Evolutionary conservation across 164 flowering plant species (phyloP), one percentile per base, ranked within the genome.

Genomic region (Aristolochia californica): DNA sequence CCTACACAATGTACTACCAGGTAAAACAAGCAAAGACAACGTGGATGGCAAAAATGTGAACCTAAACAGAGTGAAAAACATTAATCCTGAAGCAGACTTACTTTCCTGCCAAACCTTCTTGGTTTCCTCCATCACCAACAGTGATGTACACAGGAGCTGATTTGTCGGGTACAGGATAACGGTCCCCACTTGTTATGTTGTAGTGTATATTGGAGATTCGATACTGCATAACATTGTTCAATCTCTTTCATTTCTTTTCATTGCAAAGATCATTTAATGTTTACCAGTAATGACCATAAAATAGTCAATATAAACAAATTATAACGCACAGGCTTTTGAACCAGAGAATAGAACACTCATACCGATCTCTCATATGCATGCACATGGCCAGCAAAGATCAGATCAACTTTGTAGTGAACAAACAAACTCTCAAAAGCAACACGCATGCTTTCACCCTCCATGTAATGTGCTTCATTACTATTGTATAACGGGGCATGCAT

Each of bases 291-390:
- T 5, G 7, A 34, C 40, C 7, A 34, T 1, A 34, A 34, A 8
- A 8, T 34, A 34, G 10, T 34, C 7, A 34, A 34, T 34, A 2
- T 34, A 12, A 34, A 34, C 40, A 34, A 34, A 5, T 9, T 1
- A 34, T 34, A 34, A 34, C 10, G 10, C 7, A 34, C 1, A 34
- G 40, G 40, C 40, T 34, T 28, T 28, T 28, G 30, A 28, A 28
- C n/a, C 7, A 28, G 30, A 28, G 7, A 34, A 34, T 34, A 8
- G 10, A 3, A 4, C 10, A 34, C 21, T 34, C 22, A 52, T 77
- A 89, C 98, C 60, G 97, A 88, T 89, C 98, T 80, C 75, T 93
- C 98, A 70, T 93, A 93, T 12, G 98, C 97, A 71, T 93, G 98
- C 57, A 93, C 98, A 66, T 91, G 98, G 51, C 96, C 98, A 59